Percentiles rank a stretch among this genome's conserved stretches.
Evolutionary conservation across 352 stramenopile genomes (phyloP).

Genomic region (Phytophthora crassamura): DNA sequence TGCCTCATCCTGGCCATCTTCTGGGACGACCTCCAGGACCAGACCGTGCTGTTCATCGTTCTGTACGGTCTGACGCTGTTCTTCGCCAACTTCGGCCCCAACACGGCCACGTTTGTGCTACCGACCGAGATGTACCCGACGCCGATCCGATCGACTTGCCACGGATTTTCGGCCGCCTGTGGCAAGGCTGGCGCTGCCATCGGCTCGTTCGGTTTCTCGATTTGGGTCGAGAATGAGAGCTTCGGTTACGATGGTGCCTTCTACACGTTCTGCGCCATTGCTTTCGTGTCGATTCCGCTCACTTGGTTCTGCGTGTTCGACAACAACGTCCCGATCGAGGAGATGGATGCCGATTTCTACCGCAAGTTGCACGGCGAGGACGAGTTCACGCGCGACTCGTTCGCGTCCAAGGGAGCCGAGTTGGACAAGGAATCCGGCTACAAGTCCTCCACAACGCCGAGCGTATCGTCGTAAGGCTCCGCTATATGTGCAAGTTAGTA

Average conservation of each 20-base stretch:
- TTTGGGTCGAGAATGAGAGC: slow-evolving; percentile 17
- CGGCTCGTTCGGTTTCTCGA: slow-evolving; percentile 20
- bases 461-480: background rate
- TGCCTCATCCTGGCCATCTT: too few species aligned
- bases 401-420: slow-evolving; percentile 19
- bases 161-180: slow-evolving; percentile 59
- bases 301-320: too few species aligned
- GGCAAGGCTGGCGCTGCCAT: slow-evolving; percentile 18
- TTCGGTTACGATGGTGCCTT: slow-evolving; percentile 18
- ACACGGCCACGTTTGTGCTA: too few species aligned
- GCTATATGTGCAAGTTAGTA: too few species aligned
- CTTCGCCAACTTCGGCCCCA: too few species aligned
- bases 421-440: slow-evolving; percentile 12
- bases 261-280: slow-evolving; percentile 52
- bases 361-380: too few species aligned
- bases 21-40: too few species aligned
- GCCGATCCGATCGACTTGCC: slow-evolving; percentile 80
- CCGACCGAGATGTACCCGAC: slow-evolving; percentile 81
- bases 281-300: slow-evolving; percentile 55
- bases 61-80: too few species aligned
- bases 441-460: slow-evolving; percentile 5
- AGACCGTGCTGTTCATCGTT: too few species aligned
- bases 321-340: too few species aligned
- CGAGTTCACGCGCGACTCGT: slow-evolving; percentile 22
- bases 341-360: too few species aligned